A percentile compares a stretch with the other conserved stretches of the same genome.
Conservation (phyloP, 2,329 filamentous ascomycete genomes). For the Alternaria viburni region DNA sequence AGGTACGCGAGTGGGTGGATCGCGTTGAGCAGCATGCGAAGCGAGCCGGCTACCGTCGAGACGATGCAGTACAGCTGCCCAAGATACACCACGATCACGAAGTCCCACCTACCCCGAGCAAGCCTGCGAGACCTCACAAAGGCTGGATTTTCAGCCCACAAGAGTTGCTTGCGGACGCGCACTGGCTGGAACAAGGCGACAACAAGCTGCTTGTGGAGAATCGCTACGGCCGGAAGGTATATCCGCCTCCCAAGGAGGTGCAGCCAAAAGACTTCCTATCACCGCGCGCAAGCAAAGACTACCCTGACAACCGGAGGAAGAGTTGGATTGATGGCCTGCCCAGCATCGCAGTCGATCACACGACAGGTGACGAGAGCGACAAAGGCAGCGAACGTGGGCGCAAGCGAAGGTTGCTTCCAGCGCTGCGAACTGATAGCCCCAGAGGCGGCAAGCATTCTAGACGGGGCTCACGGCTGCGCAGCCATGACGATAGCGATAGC, state of each 20-base stretch:
- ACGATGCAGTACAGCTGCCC: slow-evolving; percentile 46
- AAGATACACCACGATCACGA: slow-evolving; percentile 37
- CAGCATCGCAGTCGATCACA: slow-evolving; percentile 33
- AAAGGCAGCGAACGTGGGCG: slow-evolving; percentile 46
- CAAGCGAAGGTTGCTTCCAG: slow-evolving; percentile 41
- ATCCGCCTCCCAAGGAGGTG: slow-evolving; percentile 45
- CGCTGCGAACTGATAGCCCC: slow-evolving; percentile 43
- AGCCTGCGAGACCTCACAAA: slow-evolving; percentile 73
- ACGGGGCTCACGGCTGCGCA: slow-evolving; percentile 33
- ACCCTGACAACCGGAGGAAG: slow-evolving; percentile 38
- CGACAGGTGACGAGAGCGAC: slow-evolving; percentile 47
- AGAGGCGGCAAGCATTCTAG: slow-evolving; percentile 39
- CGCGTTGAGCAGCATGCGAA: slow-evolving; percentile 62
- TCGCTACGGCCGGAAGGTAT: slow-evolving; percentile 75
- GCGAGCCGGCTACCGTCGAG: slow-evolving; percentile 45
- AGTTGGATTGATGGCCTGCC: slow-evolving; percentile 43
- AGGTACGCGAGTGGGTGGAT: slow-evolving; percentile 79
- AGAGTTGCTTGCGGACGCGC: slow-evolving; percentile 86
- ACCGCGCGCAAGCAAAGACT: slow-evolving; percentile 44
- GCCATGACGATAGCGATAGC: slow-evolving; percentile 37
- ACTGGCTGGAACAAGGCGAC: slow-evolving; percentile 84
- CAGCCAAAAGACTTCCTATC: slow-evolving; percentile 36
- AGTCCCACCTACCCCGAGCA: slow-evolving; percentile 49
- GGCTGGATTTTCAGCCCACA: slow-evolving; percentile 86
- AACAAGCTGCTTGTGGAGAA: slow-evolving; percentile 86